Evolutionary conservation across 129 eudicot species (phyloP).

Genomic region (Tagetes patula): DNA sequence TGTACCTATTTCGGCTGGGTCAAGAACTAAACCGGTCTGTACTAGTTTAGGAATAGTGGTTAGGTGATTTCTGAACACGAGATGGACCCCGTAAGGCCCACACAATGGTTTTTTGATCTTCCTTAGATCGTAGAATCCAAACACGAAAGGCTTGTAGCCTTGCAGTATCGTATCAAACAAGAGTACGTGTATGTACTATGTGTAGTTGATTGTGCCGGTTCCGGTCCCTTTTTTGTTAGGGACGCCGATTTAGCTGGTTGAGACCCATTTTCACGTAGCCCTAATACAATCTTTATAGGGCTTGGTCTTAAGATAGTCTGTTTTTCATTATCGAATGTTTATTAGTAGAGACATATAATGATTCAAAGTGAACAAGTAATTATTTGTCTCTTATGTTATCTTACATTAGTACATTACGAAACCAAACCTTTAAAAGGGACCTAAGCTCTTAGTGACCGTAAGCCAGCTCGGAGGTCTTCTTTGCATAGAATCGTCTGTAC

Average conservation of each 20-base stretch:
- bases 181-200: too few relatives aligned
- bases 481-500: slow-evolving; percentile 74
- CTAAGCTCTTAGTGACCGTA: slow-evolving; percentile 51
- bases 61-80: too few relatives aligned
- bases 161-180: too few relatives aligned
- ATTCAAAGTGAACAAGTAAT: neutral
- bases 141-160: too few relatives aligned
- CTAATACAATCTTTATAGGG: neutral
- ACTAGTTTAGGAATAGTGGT: neutral
- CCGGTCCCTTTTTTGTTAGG: too few relatives aligned
- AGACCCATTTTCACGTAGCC: neutral
- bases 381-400: neutral
- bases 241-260: too few relatives aligned
- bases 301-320: neutral
- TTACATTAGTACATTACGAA: neutral
- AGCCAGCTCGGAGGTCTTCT: slow-evolving; percentile 44
- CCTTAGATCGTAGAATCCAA: too few relatives aligned
- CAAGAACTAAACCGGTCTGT: too few relatives aligned
- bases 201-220: too few relatives aligned
- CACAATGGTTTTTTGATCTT: too few relatives aligned
- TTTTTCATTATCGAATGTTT: neutral
- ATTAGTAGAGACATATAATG: neutral
- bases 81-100: too few relatives aligned
- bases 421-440: slow-evolving; percentile 17
- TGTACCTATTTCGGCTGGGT: too few relatives aligned